Percentiles rank a stretch among this genome's conserved stretches.
Evolutionary conservation across 441 rosid species (phyloP).

Genomic region (Metrosideros polymorpha): DNA sequence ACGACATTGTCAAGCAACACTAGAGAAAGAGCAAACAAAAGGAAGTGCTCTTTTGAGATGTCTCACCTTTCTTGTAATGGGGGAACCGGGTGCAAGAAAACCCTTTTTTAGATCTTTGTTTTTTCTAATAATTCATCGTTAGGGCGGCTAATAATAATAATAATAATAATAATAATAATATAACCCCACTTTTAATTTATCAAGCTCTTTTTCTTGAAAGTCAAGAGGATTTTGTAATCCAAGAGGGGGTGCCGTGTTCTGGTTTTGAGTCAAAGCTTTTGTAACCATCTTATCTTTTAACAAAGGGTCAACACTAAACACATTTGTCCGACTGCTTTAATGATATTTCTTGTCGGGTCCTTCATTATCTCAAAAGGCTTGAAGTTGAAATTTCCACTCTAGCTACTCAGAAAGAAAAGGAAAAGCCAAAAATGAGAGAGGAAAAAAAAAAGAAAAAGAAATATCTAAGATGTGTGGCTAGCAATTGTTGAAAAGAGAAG

Average conservation of each 20-base stretch:
- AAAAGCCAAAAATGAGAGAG: not conserved
- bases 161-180: not conserved
- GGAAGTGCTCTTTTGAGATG: conserved; percentile 10
- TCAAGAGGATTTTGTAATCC: not conserved
- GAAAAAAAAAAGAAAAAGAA: not conserved
- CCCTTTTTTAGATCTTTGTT: not conserved
- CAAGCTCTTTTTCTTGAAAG: not conserved
- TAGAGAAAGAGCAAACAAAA: conserved; percentile 8
- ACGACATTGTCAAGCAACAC: not conserved
- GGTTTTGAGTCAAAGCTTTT: not conserved
- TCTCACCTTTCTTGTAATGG: conserved; percentile 5
- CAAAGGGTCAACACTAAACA: not conserved
- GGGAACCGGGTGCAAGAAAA: conserved; percentile 14
- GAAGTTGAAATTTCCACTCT: not conserved
- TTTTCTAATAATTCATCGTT: conserved; percentile 15
- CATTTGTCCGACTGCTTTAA: not conserved
- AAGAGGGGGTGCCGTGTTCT: not conserved
- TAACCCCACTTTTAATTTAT: not conserved
- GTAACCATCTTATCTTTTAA: not conserved
- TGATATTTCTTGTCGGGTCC: not conserved
- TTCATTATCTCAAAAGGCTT: not conserved
- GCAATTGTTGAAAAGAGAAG: not conserved
- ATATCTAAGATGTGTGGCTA: not conserved
- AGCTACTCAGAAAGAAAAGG: not conserved
- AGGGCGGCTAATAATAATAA: conserved; percentile 20